A percentile compares a stretch with the other conserved stretches of the same genome.
These are phyloP conservation scores for Pseudocercospora cruenta DNA, from an alignment of 2,329 filamentous ascomycete species.

Conservation along the genomic window DNA sequence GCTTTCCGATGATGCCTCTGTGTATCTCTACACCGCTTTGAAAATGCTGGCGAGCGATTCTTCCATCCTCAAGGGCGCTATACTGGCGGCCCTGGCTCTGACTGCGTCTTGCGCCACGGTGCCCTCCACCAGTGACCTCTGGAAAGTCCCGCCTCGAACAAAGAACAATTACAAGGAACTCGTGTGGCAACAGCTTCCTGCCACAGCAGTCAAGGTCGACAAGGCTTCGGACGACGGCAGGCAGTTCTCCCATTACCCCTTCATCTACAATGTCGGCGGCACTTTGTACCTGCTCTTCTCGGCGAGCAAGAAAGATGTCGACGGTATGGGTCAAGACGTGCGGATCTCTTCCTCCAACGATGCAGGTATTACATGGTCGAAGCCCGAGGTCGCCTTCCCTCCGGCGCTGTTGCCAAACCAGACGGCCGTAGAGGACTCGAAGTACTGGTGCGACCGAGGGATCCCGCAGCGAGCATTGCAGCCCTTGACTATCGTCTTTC, in stretches of 20 bases:
- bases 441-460: slow-evolving; percentile 11
- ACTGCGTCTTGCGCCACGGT: slow-evolving; percentile 11
- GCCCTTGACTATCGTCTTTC: slow-evolving; percentile 18
- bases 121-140: slow-evolving; percentile 11
- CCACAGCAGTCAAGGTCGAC: slow-evolving; percentile 10
- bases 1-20: too few relatives aligned
- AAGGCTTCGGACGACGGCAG: slow-evolving; percentile 3
- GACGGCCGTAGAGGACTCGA: slow-evolving; percentile 11
- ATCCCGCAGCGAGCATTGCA: slow-evolving; percentile 18
- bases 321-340: slow-evolving; percentile 20
- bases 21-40: neutral
- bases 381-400: slow-evolving; percentile 13
- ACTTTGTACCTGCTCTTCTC: slow-evolving; percentile 20
- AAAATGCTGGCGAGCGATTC: neutral
- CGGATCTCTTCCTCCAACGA: slow-evolving; percentile 12
- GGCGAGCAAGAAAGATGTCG: slow-evolving; percentile 10
- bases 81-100: slow-evolving; percentile 12
- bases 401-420: slow-evolving; percentile 17
- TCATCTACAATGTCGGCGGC: slow-evolving; percentile 18
- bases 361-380: slow-evolving; percentile 14
- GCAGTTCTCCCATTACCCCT: slow-evolving; percentile 16
- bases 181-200: slow-evolving; percentile 16
- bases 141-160: slow-evolving; percentile 14
- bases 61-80: slow-evolving; percentile 6
- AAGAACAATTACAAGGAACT: neutral